These are phyloP conservation scores for Pseudohalonectria lignicola DNA, from an alignment of 2,329 filamentous ascomycete species.

Conservation along the genomic window DNA sequence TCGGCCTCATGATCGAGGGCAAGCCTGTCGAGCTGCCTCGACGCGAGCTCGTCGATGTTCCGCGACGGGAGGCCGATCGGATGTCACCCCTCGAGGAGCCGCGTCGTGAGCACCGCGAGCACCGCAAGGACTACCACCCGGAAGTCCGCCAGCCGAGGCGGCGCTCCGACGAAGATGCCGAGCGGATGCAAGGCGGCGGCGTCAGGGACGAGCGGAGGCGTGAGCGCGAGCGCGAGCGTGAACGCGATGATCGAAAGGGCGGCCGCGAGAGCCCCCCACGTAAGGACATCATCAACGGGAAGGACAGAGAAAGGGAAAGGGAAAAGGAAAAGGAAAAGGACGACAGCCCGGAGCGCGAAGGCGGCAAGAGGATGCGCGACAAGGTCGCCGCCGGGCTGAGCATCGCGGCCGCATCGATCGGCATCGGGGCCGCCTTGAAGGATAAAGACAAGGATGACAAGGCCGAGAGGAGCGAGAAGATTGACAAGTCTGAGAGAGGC, in stretches of 20 bases:
- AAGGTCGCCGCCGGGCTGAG: slow-evolving; percentile 36
- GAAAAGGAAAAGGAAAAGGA: slow-evolving; percentile 20
- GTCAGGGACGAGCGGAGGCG: slow-evolving; percentile 1
- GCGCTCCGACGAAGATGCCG: slow-evolving; percentile 16
- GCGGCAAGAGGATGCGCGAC: slow-evolving; percentile 32
- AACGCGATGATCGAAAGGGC: slow-evolving; percentile 14
- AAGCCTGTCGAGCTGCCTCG: slow-evolving; percentile 1
- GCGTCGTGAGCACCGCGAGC: slow-evolving; percentile 10
- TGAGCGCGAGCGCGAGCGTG: background rate
- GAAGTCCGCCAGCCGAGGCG: slow-evolving; percentile 11
- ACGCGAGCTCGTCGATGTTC: background rate
- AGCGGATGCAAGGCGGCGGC: no score
- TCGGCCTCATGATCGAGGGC: background rate
- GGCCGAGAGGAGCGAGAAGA: background rate
- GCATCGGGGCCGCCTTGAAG: slow-evolving; percentile 24
- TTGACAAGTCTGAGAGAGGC: slow-evolving; percentile 2
- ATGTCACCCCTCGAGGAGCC: slow-evolving; percentile 1
- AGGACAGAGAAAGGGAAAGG: slow-evolving; percentile 8
- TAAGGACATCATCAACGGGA: no score
- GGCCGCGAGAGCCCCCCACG: no score
- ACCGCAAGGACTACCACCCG: slow-evolving; percentile 11
- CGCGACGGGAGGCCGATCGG: background rate
- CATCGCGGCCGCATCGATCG: slow-evolving; percentile 36
- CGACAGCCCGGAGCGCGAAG: slow-evolving; percentile 24
- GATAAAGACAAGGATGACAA: slow-evolving; percentile 20